These are phyloP conservation scores for Lojkania enalia DNA, from an alignment of 2,329 filamentous ascomycete genomes.

Conservation along the genomic window DNA sequence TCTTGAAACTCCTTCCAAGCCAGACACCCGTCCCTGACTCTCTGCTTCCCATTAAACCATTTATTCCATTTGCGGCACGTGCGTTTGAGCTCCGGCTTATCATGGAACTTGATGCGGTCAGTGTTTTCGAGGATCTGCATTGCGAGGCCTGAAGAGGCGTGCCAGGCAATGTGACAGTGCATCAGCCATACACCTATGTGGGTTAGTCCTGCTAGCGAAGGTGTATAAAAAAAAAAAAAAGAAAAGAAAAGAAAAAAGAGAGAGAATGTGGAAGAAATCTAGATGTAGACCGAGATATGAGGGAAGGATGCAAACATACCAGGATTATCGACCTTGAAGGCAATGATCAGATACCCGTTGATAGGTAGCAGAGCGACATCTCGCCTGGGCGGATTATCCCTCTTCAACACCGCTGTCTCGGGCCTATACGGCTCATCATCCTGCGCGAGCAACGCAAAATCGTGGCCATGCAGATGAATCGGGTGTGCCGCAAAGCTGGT, in stretches of 20 bases:
- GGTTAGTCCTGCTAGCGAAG: not conserved
- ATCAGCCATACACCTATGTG: constrained; percentile 20
- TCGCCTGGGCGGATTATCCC: constrained; percentile 43
- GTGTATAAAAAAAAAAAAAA: not conserved
- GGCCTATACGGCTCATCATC: constrained; percentile 28
- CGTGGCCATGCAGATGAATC: constrained; percentile 50
- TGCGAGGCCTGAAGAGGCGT: constrained; percentile 60
- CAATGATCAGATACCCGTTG: constrained; percentile 39
- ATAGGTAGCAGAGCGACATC: constrained; percentile 35
- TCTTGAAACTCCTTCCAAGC: too few species aligned
- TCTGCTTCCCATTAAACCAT: too few species aligned
- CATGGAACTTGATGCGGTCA: too few species aligned
- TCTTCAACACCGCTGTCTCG: constrained; percentile 40
- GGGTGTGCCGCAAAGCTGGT: not conserved
- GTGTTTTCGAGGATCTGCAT: constrained; percentile 56
- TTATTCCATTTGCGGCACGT: too few species aligned
- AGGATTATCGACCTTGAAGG: constrained; percentile 38
- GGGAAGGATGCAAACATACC: constrained; percentile 32
- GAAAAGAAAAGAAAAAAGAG: not conserved
- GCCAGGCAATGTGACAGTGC: constrained; percentile 48
- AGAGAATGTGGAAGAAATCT: too few species aligned
- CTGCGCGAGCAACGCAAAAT: constrained; percentile 49
- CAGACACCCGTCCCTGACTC: too few species aligned
- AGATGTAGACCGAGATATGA: not conserved
- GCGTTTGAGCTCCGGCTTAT: too few species aligned